Conservation (phyloP, 1,139 yeast genomes). For the Suhomyces maxii region DNA sequence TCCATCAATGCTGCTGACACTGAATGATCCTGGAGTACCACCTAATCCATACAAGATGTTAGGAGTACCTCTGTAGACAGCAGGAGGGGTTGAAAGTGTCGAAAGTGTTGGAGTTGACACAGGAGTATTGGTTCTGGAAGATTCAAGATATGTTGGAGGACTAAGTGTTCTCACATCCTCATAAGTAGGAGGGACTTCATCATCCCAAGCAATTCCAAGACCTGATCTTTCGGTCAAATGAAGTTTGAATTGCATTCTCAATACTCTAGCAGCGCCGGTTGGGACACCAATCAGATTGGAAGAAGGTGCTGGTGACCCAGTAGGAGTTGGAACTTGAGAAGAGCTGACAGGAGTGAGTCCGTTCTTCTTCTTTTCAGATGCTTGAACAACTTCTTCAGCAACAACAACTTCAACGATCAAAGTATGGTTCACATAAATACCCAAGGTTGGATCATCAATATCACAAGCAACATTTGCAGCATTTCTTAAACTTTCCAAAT, state of each 20-base stretch:
- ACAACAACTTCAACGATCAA: slow-evolving; percentile 86
- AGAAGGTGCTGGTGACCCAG: slow-evolving; percentile 8
- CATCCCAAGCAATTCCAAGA: slow-evolving; percentile 97
- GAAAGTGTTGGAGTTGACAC: slow-evolving; percentile 18
- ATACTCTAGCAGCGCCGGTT: slow-evolving; percentile 92
- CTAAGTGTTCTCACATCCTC: slow-evolving; percentile 77
- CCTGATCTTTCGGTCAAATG: slow-evolving; percentile 88
- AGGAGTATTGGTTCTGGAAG: slow-evolving; percentile 26
- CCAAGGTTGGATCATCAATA: slow-evolving; percentile 77
- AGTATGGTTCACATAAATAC: slow-evolving; percentile 72
- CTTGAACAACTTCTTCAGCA: slow-evolving; percentile 76
- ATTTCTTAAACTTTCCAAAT: slow-evolving; percentile 30
- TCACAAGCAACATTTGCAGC: slow-evolving; percentile 75
- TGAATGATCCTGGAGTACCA: slow-evolving; percentile 34
- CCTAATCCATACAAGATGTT: slow-evolving; percentile 49
- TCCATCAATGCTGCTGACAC: slow-evolving; percentile 29
- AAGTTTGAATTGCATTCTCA: slow-evolving; percentile 90
- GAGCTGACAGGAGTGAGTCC: slow-evolving; percentile 20
- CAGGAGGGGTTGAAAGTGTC: slow-evolving; percentile 10
- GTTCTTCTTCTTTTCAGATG: slow-evolving; percentile 15
- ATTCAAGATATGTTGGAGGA: slow-evolving; percentile 74
- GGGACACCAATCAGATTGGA: slow-evolving; percentile 62
- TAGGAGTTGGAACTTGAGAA: slow-evolving; percentile 10
- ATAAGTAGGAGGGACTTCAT: slow-evolving; percentile 97
- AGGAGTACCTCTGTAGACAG: slow-evolving; percentile 31